Evolutionary conservation across 1,284 basidiomycete genomes (phyloP).

Genomic region (Rhodotorula sp.): DNA sequence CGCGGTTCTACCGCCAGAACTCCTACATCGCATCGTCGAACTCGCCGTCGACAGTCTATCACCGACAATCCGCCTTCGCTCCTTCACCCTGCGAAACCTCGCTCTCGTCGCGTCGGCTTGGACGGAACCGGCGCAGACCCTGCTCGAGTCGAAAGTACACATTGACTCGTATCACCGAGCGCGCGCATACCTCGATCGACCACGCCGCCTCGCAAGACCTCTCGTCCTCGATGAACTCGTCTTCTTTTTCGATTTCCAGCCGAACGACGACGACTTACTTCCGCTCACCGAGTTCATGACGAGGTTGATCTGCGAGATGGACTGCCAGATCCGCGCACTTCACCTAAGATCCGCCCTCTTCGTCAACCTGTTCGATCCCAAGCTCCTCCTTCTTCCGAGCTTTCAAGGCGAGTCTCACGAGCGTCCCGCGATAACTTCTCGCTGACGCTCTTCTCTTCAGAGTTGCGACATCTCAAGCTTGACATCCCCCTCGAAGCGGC

Average conservation of each 20-base stretch:
- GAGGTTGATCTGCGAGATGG: background rate
- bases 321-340: background rate
- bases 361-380: slow-evolving; percentile 13
- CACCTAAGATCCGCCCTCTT: slow-evolving; percentile 20
- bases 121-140: slow-evolving; percentile 13
- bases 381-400: slow-evolving; percentile 1
- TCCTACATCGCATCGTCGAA: slow-evolving; percentile 13
- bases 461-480: slow-evolving; percentile 13
- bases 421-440: no score
- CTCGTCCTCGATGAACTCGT: slow-evolving; percentile 25
- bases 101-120: slow-evolving; percentile 11
- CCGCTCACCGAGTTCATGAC: slow-evolving; percentile 18
- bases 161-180: slow-evolving; percentile 15
- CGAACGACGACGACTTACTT: slow-evolving; percentile 20
- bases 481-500: slow-evolving; percentile 19
- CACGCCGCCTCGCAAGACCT: background rate
- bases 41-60: slow-evolving; percentile 22
- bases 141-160: slow-evolving; percentile 22
- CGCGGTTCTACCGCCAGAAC: slow-evolving; percentile 11
- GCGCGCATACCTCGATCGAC: slow-evolving; percentile 1
- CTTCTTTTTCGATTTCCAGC: slow-evolving; percentile 22
- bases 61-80: slow-evolving; percentile 5
- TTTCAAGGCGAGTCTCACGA: slow-evolving; percentile 6
- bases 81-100: slow-evolving; percentile 6
- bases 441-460: background rate